Base-by-base conservation (phyloP, 768 basidiomycete species). In the Tulasnella sp. region DNA sequence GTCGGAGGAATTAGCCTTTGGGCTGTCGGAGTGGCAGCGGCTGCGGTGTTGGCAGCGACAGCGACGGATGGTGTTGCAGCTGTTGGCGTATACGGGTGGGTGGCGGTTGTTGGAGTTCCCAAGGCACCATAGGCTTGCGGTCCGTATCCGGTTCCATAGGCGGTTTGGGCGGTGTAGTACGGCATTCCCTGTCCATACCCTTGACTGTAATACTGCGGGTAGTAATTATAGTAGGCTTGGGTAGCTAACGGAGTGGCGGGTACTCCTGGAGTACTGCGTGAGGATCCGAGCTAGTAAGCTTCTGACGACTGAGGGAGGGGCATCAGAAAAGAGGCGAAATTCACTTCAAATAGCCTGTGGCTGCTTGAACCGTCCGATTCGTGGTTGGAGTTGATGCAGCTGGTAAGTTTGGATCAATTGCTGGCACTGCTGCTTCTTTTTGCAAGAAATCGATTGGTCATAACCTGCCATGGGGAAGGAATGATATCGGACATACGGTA, bases 321-420 rank as follows among this genome's bases (percentile, higher is more conserved):
- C 51, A 44, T 18, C 44, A 10, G 3, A 51, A 67, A 44, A 44
- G 44, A 26, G 61, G 32, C 35, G 11, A 29, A 18, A 40, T 37
- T 20, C 48, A 77, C 77, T 77, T 77, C 26, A 77, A 40, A 46
- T 77, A 77, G 7, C 77, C 77, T 18, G 69, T 71, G 29, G 77
- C 67, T 16, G 77, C 77, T 39, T 77, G 77, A n/a, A 69, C 77
- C 11, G 70, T 69, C n/a, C 37, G 40, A 20, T 70, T 73, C 11
- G 77, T 48, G 9, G 74, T 55, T 85, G 5, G 83, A 82, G 13
- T 84, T 83, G 79, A 84, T 83, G 11, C 84, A 85, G 5, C 83
- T 82, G 10, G 91, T 67, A 91, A 85, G n/a, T 89, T 89, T 40
- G 90, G 90, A 82, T 91, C 90, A 74, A 91, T 90, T 15, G 89